A percentile compares a stretch with the other conserved stretches of the same genome.
Evolutionary conservation across 2,329 filamentous ascomycete genomes (phyloP).

Genomic region (Aspergillus quadrilineatus): DNA sequence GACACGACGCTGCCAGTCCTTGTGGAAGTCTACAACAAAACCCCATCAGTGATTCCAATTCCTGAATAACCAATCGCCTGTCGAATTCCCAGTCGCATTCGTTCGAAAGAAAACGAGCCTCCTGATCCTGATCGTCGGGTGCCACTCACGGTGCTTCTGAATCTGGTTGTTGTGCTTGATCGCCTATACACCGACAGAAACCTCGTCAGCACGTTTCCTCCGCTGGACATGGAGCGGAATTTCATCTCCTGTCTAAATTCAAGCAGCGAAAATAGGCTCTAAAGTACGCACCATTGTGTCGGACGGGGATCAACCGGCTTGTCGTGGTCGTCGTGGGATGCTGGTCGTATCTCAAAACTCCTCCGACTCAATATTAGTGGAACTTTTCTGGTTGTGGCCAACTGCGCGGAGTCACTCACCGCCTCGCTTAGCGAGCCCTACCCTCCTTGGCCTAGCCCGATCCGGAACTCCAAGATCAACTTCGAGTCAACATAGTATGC

Average conservation of each 20-base stretch:
- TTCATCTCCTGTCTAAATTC: constrained; percentile 13
- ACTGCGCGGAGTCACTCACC: constrained; percentile 32
- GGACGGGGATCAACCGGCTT: constrained; percentile 52
- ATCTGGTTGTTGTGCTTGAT: constrained; percentile 99
- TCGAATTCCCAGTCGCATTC: constrained; percentile 3
- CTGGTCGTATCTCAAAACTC: constrained; percentile 47
- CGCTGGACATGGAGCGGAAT: constrained; percentile 1
- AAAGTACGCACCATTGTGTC: constrained; percentile 50
- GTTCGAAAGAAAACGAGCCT: constrained; percentile 1
- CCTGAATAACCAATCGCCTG: constrained; percentile 11
- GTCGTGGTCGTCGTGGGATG: constrained; percentile 42
- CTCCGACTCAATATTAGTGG: constrained; percentile 38
- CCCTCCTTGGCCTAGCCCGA: constrained; percentile 26
- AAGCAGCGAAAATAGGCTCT: constrained; percentile 6
- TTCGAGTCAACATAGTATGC: too few relatives aligned
- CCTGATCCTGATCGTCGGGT: constrained; percentile 13
- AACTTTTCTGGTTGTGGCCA: constrained; percentile 45
- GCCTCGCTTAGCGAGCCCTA: constrained; percentile 49
- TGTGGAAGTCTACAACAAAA: constrained; percentile 79
- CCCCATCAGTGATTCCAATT: constrained; percentile 26
- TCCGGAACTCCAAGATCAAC: constrained; percentile 18
- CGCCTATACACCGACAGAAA: constrained; percentile 59
- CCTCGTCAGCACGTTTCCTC: constrained; percentile 19
- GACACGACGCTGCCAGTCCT: constrained; percentile 99
- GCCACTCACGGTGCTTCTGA: constrained; percentile 81